phyloP scores from a whole-genome alignment of 805 yeast species.

The Ogataea siamensis region DNA sequence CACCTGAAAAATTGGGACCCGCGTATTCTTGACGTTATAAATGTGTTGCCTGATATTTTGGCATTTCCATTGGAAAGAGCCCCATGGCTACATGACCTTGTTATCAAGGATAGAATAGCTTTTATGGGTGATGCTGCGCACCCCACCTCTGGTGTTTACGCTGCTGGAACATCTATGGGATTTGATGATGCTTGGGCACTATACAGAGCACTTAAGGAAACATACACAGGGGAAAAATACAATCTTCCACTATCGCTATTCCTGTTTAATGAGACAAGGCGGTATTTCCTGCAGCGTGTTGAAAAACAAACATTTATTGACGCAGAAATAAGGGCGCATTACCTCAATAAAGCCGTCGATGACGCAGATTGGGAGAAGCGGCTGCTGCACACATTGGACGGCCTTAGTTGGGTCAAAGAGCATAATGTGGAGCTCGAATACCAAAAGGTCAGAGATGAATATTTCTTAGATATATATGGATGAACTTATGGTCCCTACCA shows the following conservation, averaged over 20 bases:
- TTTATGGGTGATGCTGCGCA: neutral
- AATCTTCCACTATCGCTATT: neutral
- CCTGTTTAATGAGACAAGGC: neutral
- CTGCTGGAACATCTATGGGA: neutral
- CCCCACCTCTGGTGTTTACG: slow-evolving; percentile 1
- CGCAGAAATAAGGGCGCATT: neutral
- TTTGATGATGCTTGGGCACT: no score
- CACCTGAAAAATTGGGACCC: neutral
- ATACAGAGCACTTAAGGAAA: no score
- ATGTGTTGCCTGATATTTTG: neutral
- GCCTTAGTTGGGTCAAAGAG: neutral
- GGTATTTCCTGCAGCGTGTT: neutral
- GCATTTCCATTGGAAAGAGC: slow-evolving; percentile 5
- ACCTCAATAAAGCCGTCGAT: neutral
- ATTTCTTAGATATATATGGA: neutral
- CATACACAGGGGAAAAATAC: neutral
- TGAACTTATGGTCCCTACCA: no score
- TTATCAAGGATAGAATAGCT: neutral
- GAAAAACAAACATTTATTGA: neutral
- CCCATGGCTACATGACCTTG: slow-evolving; percentile 1
- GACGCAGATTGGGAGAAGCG: neutral
- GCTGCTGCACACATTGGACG: neutral
- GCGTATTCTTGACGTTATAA: neutral
- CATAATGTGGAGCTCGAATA: slow-evolving; percentile 4
- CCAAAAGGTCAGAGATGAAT: slow-evolving; percentile 3